Conservation (phyloP, 345 rosid genomes). For the Citrus maxima region DNA sequence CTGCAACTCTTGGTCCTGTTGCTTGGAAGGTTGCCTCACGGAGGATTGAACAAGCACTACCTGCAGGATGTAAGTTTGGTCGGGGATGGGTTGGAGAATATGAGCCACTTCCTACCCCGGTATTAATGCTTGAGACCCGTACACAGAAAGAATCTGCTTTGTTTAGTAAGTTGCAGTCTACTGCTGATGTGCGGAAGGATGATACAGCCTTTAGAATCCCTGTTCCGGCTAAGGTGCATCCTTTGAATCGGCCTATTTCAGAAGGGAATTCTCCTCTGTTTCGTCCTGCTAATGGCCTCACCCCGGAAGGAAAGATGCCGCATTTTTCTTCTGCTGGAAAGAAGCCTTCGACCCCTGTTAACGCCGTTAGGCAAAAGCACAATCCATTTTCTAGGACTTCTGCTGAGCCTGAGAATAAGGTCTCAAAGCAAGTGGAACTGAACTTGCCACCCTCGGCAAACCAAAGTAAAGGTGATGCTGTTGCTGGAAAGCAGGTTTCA, state of each 20-base stretch:
- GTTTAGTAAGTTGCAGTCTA: conserved; percentile 30
- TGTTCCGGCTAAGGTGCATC: conserved; percentile 32
- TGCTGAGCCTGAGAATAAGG: conserved; percentile 44
- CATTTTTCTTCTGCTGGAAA: conserved; percentile 32
- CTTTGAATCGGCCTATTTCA: conserved; percentile 18
- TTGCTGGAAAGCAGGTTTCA: conserved; percentile 37
- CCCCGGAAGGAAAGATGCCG: conserved; percentile 38
- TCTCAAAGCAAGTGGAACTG: conserved; percentile 68
- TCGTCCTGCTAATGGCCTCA: conserved; percentile 32
- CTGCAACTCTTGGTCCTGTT: conserved; percentile 78
- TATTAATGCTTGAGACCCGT: conserved; percentile 51
- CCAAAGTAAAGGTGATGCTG: conserved; percentile 38
- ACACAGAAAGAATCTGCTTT: conserved; percentile 37
- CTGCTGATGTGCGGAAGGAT: conserved; percentile 31
- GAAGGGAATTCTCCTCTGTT: conserved; percentile 41
- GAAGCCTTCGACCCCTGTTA: conserved; percentile 23
- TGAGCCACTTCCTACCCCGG: conserved; percentile 84
- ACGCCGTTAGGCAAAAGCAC: conserved; percentile 34
- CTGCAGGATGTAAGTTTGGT: conserved; percentile 68
- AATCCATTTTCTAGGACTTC: conserved; percentile 33
- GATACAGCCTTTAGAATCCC: conserved; percentile 28
- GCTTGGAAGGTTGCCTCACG: conserved; percentile 85
- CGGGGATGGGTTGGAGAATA: conserved; percentile 93
- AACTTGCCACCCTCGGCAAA: conserved; percentile 62
- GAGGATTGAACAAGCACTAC: conserved; percentile 70